A percentile compares a stretch with the other conserved stretches of the same genome.
Evolutionary conservation across 2,329 filamentous ascomycete species (phyloP).

Genomic region (Pestalotiopsis sp.): DNA sequence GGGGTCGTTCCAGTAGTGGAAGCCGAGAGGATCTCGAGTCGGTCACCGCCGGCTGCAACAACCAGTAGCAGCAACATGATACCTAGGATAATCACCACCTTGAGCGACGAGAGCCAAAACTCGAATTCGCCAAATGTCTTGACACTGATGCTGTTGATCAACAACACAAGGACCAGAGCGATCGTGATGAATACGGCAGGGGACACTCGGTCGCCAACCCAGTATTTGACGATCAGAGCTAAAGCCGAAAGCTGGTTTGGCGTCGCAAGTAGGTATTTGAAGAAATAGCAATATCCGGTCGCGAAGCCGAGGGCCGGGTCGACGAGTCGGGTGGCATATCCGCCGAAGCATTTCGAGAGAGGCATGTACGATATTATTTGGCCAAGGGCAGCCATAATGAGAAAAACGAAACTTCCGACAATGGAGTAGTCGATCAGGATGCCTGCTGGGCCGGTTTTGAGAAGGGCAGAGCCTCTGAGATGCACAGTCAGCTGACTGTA

Average conservation of each 20-base stretch:
- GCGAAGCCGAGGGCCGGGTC: constrained; percentile 11
- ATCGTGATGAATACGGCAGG: not conserved
- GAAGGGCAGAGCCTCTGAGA: constrained; percentile 37
- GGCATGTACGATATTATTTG: constrained; percentile 13
- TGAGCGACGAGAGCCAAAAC: constrained; percentile 8
- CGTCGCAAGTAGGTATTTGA: not conserved
- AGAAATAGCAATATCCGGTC: constrained; percentile 12
- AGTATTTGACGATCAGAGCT: not conserved
- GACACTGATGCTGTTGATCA: not conserved
- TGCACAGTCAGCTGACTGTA: not conserved
- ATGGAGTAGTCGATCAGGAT: constrained; percentile 44
- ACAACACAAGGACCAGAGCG: not conserved
- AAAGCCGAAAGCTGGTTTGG: not conserved
- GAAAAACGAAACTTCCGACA: constrained; percentile 21
- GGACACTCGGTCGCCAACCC: not conserved
- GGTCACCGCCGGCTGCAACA: constrained; percentile 8
- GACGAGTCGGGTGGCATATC: constrained; percentile 11
- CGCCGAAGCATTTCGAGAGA: not conserved
- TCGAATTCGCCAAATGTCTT: constrained; percentile 5
- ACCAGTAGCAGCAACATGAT: constrained; percentile 12
- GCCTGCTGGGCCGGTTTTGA: constrained; percentile 44
- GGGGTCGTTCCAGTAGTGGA: constrained; percentile 12
- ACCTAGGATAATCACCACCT: constrained; percentile 12
- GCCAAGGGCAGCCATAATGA: not conserved
- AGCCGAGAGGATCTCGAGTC: constrained; percentile 2